Conservation (phyloP, 78 protist species). For the Speleostelium caveatum region DNA sequence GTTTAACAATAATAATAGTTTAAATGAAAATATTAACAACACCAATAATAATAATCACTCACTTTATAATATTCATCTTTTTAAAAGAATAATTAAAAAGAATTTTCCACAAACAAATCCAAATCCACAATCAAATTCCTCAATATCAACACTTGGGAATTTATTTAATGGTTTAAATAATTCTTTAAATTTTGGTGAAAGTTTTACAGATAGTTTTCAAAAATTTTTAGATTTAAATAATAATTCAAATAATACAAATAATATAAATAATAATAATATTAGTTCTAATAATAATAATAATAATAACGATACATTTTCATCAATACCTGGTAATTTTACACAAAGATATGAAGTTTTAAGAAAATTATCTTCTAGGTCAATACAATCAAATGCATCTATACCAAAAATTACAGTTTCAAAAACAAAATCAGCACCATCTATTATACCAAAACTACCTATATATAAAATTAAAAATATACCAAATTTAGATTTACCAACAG, state of each 20-base stretch:
- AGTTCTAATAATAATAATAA: neutral
- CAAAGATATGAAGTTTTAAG: neutral
- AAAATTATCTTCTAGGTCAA: neutral
- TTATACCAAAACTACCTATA: neutral
- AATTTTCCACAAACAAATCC: neutral
- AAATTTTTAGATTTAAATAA: neutral
- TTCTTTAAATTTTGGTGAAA: too few relatives aligned
- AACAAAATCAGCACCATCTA: neutral
- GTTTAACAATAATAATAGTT: neutral
- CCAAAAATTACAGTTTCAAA: neutral
- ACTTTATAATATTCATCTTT: neutral
- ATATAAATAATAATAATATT: too few relatives aligned
- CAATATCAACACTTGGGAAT: neutral
- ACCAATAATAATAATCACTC: neutral
- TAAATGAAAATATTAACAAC: neutral
- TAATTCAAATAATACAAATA: neutral
- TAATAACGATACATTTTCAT: neutral
- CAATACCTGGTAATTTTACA: neutral
- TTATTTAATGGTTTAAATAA: too few relatives aligned
- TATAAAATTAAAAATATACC: neutral
- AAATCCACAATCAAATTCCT: neutral
- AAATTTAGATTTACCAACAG: neutral
- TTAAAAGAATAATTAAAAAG: slow-evolving; percentile 5
- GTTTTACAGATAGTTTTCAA: neutral
- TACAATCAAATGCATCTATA: neutral